Conservation (phyloP, 768 basidiomycete species). For the Piloderma croceum region DNA sequence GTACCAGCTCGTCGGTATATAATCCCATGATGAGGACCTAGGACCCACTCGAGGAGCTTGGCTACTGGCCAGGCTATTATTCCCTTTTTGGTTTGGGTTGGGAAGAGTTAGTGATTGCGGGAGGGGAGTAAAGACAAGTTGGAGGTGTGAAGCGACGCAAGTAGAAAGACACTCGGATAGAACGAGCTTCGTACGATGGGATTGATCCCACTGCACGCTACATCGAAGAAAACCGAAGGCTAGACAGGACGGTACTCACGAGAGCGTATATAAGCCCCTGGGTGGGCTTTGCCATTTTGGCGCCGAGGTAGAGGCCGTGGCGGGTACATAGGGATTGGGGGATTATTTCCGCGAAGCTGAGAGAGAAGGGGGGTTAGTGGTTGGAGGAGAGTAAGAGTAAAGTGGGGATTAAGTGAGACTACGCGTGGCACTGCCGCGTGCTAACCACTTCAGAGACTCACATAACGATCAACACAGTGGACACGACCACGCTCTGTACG, state of each 20-base stretch:
- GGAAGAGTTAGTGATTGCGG: too few relatives aligned
- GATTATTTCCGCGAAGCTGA: constrained; percentile 85
- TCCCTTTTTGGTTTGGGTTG: constrained; percentile 45
- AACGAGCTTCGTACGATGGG: too few relatives aligned
- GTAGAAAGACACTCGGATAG: too few relatives aligned
- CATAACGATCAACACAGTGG: constrained; percentile 85
- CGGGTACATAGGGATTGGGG: constrained; percentile 91
- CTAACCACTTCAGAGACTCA: constrained; percentile 35
- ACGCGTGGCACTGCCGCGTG: neutral
- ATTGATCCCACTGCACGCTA: too few relatives aligned
- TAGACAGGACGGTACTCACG: constrained; percentile 35
- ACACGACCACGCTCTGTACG: constrained; percentile 68
- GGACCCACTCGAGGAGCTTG: constrained; percentile 68
- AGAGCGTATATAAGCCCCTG: constrained; percentile 61
- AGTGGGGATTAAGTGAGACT: neutral
- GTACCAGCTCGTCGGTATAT: constrained; percentile 74
- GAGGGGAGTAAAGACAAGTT: too few relatives aligned
- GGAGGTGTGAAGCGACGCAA: too few relatives aligned
- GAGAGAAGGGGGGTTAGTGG: constrained; percentile 8
- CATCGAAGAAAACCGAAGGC: constrained; percentile 2
- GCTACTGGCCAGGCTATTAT: constrained; percentile 82
- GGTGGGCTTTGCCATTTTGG: constrained; percentile 75
- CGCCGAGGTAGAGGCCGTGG: constrained; percentile 83
- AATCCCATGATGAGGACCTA: constrained; percentile 85
- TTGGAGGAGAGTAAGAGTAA: constrained; percentile 1